Conservation (phyloP, 345 rosid genomes). For the Acer negundo region DNA sequence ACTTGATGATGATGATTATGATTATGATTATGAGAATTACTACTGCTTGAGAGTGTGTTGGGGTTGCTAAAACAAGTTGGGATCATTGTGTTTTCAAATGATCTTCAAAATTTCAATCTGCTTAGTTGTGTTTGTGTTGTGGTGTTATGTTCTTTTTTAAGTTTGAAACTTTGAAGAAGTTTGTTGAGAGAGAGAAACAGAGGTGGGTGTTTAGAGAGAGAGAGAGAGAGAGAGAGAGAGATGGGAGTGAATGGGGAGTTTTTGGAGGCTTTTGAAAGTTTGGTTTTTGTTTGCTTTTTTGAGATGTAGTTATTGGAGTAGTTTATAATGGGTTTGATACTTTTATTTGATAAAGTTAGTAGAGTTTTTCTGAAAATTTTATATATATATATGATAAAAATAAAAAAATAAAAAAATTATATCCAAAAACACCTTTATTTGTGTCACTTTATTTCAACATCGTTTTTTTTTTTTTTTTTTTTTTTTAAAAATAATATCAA, state of each 20-base stretch:
- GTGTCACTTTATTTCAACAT: too few relatives aligned
- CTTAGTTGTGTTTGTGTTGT: background rate
- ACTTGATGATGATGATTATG: slow-evolving; percentile 16
- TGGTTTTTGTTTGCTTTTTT: slow-evolving; percentile 7
- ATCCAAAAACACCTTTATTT: too few relatives aligned
- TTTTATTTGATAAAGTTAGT: slow-evolving; percentile 2
- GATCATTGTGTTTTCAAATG: slow-evolving; percentile 36
- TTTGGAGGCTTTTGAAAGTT: slow-evolving; percentile 18
- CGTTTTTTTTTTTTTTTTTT: too few relatives aligned
- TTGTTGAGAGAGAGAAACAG: background rate
- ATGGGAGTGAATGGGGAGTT: slow-evolving; percentile 18
- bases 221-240: background rate
- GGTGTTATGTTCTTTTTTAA: background rate
- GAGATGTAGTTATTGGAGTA: background rate
- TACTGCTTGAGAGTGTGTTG: slow-evolving; percentile 28
- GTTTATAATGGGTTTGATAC: background rate
- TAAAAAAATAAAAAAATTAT: too few relatives aligned
- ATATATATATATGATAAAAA: background rate
- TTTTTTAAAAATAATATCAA: too few relatives aligned
- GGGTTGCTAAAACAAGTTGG: slow-evolving; percentile 55
- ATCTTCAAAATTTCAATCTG: background rate
- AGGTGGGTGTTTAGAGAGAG: background rate
- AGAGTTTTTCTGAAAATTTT: background rate
- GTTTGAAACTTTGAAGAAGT: background rate
- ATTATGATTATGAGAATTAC: slow-evolving; percentile 15